Conservation (phyloP, 2,329 filamentous ascomycete genomes). For the Aspergillus versicolor region DNA sequence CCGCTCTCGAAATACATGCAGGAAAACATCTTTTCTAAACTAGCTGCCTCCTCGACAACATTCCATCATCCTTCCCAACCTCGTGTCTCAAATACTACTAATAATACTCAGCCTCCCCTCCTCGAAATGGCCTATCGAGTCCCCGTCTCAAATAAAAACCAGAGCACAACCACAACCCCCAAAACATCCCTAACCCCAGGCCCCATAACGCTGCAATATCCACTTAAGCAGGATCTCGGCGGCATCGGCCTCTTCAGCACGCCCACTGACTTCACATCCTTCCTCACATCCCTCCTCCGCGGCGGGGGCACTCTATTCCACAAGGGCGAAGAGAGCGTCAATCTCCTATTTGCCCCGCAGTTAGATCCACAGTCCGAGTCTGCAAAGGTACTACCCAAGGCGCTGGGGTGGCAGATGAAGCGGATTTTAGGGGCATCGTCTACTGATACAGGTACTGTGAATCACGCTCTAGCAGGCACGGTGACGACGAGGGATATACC, state of each 20-base stretch:
- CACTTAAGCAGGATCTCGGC: background rate
- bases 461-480: background rate
- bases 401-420: background rate
- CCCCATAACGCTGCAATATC: background rate
- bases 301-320: background rate
- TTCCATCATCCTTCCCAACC: background rate
- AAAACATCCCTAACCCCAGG: background rate
- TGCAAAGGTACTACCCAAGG: background rate
- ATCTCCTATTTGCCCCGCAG: background rate
- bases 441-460: too few species aligned
- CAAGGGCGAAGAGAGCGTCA: background rate
- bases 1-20: background rate
- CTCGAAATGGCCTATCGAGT: background rate
- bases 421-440: background rate
- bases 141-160: background rate
- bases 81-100: too few species aligned
- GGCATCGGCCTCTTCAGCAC: conserved; percentile 4
- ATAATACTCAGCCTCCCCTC: background rate
- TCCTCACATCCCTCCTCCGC: background rate
- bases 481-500: background rate
- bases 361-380: background rate
- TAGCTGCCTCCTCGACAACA: background rate
- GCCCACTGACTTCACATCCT: background rate
- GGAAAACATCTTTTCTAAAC: background rate
- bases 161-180: too few species aligned